phyloP scores from a whole-genome alignment of 345 rosid genomes.

The Populus euphratica region DNA sequence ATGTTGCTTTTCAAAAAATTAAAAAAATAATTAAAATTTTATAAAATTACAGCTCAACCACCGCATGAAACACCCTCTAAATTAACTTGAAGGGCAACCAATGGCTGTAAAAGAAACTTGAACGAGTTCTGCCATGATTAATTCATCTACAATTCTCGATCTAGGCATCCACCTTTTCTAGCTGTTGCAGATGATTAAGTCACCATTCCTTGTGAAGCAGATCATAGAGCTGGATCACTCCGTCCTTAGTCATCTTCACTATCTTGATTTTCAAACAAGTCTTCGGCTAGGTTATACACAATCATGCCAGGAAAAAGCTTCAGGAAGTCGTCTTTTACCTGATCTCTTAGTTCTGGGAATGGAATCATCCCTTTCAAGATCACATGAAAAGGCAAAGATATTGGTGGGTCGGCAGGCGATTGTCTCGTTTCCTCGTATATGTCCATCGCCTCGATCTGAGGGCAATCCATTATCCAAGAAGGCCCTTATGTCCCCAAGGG shows the following conservation, averaged over 20 bases:
- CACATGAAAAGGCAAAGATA: conserved; percentile 86
- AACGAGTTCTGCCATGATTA: background rate
- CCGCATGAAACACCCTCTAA: too few species aligned
- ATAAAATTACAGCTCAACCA: too few species aligned
- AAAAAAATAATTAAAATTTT: too few species aligned
- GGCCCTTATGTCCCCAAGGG: conserved; percentile 81
- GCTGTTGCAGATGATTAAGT: background rate
- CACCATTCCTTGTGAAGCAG: background rate
- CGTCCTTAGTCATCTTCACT: conserved; percentile 44
- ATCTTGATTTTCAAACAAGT: conserved; percentile 59
- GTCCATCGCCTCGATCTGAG: conserved; percentile 55
- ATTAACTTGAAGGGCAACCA: too few species aligned
- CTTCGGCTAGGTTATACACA: conserved; percentile 85
- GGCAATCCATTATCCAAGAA: conserved; percentile 64
- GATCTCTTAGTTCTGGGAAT: conserved; percentile 77
- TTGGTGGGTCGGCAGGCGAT: conserved; percentile 70
- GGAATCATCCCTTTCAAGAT: conserved; percentile 81
- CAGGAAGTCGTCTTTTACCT: conserved; percentile 79
- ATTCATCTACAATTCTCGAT: background rate
- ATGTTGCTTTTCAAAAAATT: too few species aligned
- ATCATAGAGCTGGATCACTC: background rate
- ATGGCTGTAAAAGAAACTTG: background rate
- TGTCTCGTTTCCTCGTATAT: conserved; percentile 81
- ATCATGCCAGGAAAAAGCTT: conserved; percentile 85
- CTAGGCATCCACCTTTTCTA: background rate